Evolutionary conservation across 208 protist species (phyloP), one percentile per base, ranked within the genome.

Genomic region (Leptomonas seymouri): DNA sequence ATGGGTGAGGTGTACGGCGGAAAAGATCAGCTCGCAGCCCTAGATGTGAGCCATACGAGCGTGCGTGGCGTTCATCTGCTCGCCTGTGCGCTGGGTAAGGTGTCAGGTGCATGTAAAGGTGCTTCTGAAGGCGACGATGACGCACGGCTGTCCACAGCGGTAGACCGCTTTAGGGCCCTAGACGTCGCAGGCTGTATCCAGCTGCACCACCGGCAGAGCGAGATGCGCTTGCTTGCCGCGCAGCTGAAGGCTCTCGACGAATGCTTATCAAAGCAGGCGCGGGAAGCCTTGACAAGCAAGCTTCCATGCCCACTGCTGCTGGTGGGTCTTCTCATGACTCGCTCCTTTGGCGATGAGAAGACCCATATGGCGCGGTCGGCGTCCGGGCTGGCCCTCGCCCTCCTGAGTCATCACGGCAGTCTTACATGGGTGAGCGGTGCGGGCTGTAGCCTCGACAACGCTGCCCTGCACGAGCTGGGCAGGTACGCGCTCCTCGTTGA

Each of bases 1-100:
- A 31, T 76, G 18, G 71, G 71, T 18, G 53, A 49, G 56, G 31
- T 31, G 15, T 76, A 76, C 31, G 60, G 60, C 23, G 71, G 71
- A 30, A 23, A 3, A 9, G 15, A 55, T 9, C 70, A 78, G 50
- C 25, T 90, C n/a, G 51, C 63, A 9, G 55, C 78, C 11, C 72
- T 90, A 21, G 78, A 84, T 41, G 67, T 78, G 34, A 81, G 78
- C 71, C 82, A 84, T 73, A 90, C 84, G 3, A 71, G 71, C 36
- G 51, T 85, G 18, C 70, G 71, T 25, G 84, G 78, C 25, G 50
- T 57, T 14, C 78, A 90, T 21, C 68, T 90, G 45, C 76, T 90
- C 31, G 64, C 80, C 21, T 71, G 76, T 41, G 78, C 66, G 28
- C 3, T 76, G 2, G 78, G 74, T 30, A 66, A 62, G 55, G 58